A percentile compares a stretch with the other conserved stretches of the same genome.
These are phyloP conservation scores for Leptographium galeiforme DNA, from an alignment of 2,329 filamentous ascomycete genomes.

Conservation along the genomic window DNA sequence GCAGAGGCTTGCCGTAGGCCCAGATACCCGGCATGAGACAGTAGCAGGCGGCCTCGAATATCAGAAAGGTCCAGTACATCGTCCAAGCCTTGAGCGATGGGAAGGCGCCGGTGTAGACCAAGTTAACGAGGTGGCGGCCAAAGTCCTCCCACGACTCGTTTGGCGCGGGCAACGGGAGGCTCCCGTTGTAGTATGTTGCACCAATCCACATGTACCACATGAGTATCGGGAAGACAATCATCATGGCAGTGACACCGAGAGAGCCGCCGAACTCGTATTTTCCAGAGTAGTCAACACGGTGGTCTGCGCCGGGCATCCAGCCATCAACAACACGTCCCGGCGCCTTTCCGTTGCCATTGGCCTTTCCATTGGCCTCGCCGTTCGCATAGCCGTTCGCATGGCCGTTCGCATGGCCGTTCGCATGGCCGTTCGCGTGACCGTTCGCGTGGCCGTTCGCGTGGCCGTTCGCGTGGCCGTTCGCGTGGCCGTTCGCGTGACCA, in stretches of 20 bases:
- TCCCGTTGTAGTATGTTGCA: slow-evolving; percentile 80
- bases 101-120: slow-evolving; percentile 75
- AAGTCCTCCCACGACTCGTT: slow-evolving; percentile 62
- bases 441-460: not conserved
- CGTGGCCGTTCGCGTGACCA: not conserved
- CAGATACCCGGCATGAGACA: slow-evolving; percentile 76
- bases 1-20: slow-evolving; percentile 76
- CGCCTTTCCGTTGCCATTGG: slow-evolving; percentile 14
- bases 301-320: slow-evolving; percentile 46
- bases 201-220: slow-evolving; percentile 99
- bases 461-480: not conserved
- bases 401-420: slow-evolving; percentile 11
- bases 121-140: slow-evolving; percentile 50
- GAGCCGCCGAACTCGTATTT: slow-evolving; percentile 80
- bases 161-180: slow-evolving; percentile 53
- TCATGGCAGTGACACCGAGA: slow-evolving; percentile 66
- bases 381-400: slow-evolving; percentile 3
- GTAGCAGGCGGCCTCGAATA: slow-evolving; percentile 75
- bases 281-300: slow-evolving; percentile 49
- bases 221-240: slow-evolving; percentile 81
- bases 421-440: slow-evolving; percentile 5
- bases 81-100: slow-evolving; percentile 72
- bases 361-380: not conserved
- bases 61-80: slow-evolving; percentile 90
- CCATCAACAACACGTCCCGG: slow-evolving; percentile 32